These are phyloP conservation scores for Populus trichocarpa DNA, from an alignment of 441 rosid genomes.

Conservation along the genomic window DNA sequence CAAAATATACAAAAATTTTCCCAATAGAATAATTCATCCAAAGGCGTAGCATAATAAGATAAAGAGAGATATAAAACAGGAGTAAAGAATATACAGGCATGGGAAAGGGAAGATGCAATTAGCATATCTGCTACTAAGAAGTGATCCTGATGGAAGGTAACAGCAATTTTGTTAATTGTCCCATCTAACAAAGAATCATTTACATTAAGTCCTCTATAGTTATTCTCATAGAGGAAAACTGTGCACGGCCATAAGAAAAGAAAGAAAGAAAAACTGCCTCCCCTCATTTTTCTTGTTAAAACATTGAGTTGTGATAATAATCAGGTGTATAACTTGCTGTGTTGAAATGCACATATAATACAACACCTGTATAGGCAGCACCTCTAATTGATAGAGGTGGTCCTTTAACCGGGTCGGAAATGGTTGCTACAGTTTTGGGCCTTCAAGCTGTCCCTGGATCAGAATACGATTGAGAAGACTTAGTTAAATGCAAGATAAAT, in stretches of 20 bases:
- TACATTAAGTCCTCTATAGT: slow-evolving; percentile 18
- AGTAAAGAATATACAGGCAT: not conserved
- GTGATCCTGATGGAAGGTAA: not conserved
- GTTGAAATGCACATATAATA: slow-evolving; percentile 17
- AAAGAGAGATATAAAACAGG: not conserved
- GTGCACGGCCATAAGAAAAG: not conserved
- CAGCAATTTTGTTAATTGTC: not conserved
- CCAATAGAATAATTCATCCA: not conserved
- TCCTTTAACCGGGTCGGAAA: slow-evolving; percentile 4
- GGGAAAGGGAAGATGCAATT: not conserved
- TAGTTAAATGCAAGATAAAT: not conserved
- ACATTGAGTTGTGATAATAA: not conserved
- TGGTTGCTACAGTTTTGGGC: slow-evolving; percentile 7
- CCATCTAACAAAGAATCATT: slow-evolving; percentile 20
- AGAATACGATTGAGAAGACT: slow-evolving; percentile 9
- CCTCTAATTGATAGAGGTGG: not conserved
- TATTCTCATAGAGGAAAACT: slow-evolving; percentile 13
- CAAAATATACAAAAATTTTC: no score
- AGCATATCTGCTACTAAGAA: not conserved
- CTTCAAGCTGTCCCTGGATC: slow-evolving; percentile 16
- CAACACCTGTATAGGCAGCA: slow-evolving; percentile 12
- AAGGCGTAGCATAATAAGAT: not conserved
- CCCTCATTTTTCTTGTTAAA: slow-evolving; percentile 3
- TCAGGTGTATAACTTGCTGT: slow-evolving; percentile 24
- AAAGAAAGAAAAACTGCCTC: not conserved